A percentile compares a stretch with the other conserved stretches of the same genome.
Evolutionary conservation across 2,329 filamentous ascomycete species (phyloP).

Genomic region (Trichoderma citrinoviride): DNA sequence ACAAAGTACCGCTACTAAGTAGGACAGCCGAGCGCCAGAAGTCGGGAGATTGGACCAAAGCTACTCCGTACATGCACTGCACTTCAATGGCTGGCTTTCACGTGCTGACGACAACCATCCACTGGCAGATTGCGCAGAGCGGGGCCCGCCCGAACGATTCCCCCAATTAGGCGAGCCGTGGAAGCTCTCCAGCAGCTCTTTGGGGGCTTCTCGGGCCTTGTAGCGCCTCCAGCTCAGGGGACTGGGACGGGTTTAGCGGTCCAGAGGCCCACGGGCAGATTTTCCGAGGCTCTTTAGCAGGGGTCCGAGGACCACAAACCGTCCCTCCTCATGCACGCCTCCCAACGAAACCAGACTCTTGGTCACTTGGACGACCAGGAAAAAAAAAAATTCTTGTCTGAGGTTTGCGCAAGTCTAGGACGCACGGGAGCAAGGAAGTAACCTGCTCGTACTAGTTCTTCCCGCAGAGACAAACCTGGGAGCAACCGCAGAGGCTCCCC

Average conservation of each 20-base stretch:
- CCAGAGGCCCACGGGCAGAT: slow-evolving; percentile 18
- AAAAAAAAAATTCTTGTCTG: slow-evolving; percentile 9
- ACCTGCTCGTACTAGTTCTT: slow-evolving; percentile 17
- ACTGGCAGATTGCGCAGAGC: slow-evolving; percentile 5
- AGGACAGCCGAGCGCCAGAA: background rate
- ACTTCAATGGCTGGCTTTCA: slow-evolving; percentile 20
- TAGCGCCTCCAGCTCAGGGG: slow-evolving; percentile 21
- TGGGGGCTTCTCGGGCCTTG: background rate
- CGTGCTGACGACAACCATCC: slow-evolving; percentile 8
- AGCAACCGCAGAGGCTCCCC: background rate
- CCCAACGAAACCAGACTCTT: slow-evolving; percentile 22
- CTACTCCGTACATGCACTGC: background rate
- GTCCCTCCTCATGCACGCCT: slow-evolving; percentile 22
- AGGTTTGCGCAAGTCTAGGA: slow-evolving; percentile 21
- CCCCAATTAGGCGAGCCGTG: background rate
- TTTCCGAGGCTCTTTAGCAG: slow-evolving; percentile 22
- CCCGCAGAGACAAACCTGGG: slow-evolving; percentile 11
- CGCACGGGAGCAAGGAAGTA: slow-evolving; percentile 18
- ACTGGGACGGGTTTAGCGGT: background rate
- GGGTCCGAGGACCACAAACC: slow-evolving; percentile 14
- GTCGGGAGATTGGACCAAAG: background rate
- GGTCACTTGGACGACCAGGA: slow-evolving; percentile 15
- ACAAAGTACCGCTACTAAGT: background rate
- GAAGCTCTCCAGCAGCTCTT: slow-evolving; percentile 11
- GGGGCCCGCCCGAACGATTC: slow-evolving; percentile 12